Evolutionary conservation across 176 grass and related monocot species (phyloP).

Genomic region (Neostapfia colusana): DNA sequence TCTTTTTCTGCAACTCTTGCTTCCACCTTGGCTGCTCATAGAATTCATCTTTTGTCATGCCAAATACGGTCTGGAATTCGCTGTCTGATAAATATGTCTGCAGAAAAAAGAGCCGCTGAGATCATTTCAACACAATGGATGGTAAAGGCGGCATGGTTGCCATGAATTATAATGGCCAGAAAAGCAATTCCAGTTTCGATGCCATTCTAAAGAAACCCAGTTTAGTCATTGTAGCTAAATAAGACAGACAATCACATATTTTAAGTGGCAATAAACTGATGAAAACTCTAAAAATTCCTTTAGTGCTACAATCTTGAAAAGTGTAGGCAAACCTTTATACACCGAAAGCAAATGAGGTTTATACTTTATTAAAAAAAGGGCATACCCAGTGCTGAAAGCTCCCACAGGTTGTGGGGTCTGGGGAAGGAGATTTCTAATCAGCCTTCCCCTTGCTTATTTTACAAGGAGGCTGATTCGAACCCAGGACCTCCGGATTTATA

Average conservation of each 20-base stretch:
- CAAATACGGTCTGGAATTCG: conserved; percentile 75
- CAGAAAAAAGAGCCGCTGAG: conserved; percentile 32
- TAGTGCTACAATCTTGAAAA: background rate
- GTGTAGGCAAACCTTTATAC: background rate
- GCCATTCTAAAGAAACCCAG: background rate
- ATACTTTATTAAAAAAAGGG: too few species aligned
- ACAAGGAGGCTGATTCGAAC: too few species aligned
- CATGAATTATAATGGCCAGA: background rate
- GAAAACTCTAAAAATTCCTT: background rate
- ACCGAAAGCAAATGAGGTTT: background rate
- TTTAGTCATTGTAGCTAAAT: background rate
- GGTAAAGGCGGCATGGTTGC: background rate
- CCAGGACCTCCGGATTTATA: too few species aligned
- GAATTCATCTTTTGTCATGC: conserved; percentile 73
- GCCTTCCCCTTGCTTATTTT: too few species aligned
- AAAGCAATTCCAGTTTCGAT: background rate
- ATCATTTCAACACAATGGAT: background rate
- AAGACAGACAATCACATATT: background rate
- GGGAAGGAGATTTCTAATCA: too few species aligned
- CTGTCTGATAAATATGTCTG: conserved; percentile 88
- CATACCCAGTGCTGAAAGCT: too few species aligned
- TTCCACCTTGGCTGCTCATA: conserved; percentile 96
- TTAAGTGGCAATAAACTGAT: background rate
- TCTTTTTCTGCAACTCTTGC: conserved; percentile 91
- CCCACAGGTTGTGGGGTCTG: too few species aligned